These are phyloP conservation scores for Geotrichum aggregatum DNA, from an alignment of 1,139 yeast genomes.

Conservation along the genomic window DNA sequence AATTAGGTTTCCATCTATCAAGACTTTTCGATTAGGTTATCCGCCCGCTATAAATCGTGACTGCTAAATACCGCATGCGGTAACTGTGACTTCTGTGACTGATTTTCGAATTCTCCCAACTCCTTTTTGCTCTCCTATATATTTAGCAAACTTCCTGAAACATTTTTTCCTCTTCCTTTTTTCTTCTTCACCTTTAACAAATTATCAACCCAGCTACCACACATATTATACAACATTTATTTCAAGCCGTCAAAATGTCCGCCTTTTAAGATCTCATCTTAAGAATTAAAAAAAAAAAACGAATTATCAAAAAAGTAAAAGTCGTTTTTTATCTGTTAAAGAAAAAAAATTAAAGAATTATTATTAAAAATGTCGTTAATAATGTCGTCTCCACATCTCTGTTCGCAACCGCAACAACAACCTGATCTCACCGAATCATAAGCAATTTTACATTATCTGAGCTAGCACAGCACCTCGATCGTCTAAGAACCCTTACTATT, in stretches of 20 bases:
- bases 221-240: conserved; percentile 11
- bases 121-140: not conserved
- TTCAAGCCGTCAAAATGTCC: conserved; percentile 22
- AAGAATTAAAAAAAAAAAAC: conserved; percentile 19
- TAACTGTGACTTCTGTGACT: too few species aligned
- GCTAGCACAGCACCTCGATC: not conserved
- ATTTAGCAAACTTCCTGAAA: conserved; percentile 9
- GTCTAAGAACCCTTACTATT: not conserved
- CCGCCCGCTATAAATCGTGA: not conserved
- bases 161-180: conserved; percentile 13
- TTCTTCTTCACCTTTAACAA: conserved; percentile 8
- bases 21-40: too few species aligned
- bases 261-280: conserved; percentile 23
- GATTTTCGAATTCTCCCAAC: not conserved
- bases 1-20: too few species aligned
- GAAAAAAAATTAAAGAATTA: conserved; percentile 11
- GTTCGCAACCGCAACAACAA: conserved; percentile 20
- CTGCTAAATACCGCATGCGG: not conserved
- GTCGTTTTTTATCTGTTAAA: conserved; percentile 16
- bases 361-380: conserved; percentile 21
- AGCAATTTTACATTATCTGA: conserved; percentile 2
- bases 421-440: conserved; percentile 14
- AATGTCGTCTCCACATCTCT: conserved; percentile 21
- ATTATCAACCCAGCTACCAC: conserved; percentile 8
- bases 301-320: conserved; percentile 14